A percentile compares a stretch with the other conserved stretches of the same genome.
phyloP scores from a whole-genome alignment of 495 filamentous ascomycete species.

The Pyrenula massariospora region DNA sequence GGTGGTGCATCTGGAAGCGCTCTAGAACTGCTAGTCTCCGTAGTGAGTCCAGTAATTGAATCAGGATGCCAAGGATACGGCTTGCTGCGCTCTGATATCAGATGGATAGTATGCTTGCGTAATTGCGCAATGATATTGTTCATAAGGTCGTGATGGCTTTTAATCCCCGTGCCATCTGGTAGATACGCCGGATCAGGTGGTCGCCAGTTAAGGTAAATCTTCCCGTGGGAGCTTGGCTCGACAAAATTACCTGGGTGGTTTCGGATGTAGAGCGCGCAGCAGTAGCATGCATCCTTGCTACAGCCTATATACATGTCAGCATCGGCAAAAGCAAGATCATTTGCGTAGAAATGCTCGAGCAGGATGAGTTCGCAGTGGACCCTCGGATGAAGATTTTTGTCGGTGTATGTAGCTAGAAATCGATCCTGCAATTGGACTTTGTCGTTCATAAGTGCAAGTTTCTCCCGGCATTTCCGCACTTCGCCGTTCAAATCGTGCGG shows the following conservation, averaged over 20 bases:
- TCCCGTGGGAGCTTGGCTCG: constrained; percentile 10
- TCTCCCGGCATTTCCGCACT: neutral
- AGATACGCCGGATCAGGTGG: constrained; percentile 6
- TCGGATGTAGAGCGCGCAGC: constrained; percentile 16
- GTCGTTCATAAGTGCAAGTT: neutral
- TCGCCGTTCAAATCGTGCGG: neutral
- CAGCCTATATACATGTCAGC: constrained; percentile 15
- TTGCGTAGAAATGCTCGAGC: constrained; percentile 13
- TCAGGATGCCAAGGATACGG: constrained; percentile 12
- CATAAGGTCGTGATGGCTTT: constrained; percentile 9
- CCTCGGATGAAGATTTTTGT: constrained; percentile 4
- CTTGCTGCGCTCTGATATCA: constrained; percentile 9
- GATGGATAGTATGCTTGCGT: constrained; percentile 5
- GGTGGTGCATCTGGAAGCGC: too few species aligned
- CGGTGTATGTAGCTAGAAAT: constrained; percentile 3
- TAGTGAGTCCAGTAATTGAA: constrained; percentile 1
- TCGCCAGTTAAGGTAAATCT: constrained; percentile 14
- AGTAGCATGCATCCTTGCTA: constrained; percentile 19
- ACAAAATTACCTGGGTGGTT: constrained; percentile 15
- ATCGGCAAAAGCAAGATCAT: constrained; percentile 8
- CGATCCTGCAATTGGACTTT: neutral
- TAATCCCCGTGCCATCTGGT: constrained; percentile 1
- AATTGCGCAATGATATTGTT: constrained; percentile 12
- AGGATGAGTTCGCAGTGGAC: constrained; percentile 15
- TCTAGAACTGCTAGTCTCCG: neutral